Conservation (phyloP, 2,329 filamentous ascomycete species). For the Monilinia aucupariae region DNA sequence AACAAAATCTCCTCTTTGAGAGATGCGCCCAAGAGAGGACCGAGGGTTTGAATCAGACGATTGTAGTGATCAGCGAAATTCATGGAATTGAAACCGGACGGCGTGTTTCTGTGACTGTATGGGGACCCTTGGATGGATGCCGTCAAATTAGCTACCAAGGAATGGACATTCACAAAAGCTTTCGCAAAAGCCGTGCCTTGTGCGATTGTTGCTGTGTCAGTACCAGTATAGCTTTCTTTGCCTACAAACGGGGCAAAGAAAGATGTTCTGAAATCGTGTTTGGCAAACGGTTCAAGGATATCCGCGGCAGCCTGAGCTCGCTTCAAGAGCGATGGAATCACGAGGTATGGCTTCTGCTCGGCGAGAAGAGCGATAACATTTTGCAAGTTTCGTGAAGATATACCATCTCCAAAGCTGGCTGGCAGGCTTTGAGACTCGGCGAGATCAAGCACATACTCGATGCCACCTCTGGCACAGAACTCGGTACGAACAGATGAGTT, state of each 20-base stretch:
- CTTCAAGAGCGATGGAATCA: conserved; percentile 73
- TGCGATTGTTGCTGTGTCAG: conserved; percentile 41
- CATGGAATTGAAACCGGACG: conserved; percentile 64
- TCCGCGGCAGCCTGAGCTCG: conserved; percentile 67
- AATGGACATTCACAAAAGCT: conserved; percentile 70
- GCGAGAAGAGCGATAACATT: conserved; percentile 72
- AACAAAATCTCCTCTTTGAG: conserved; percentile 81
- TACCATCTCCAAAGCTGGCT: conserved; percentile 62
- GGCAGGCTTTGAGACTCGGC: conserved; percentile 76
- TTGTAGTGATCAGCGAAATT: conserved; percentile 83
- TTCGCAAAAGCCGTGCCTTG: conserved; percentile 75
- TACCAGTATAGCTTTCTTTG: conserved; percentile 36
- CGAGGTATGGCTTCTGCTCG: conserved; percentile 73
- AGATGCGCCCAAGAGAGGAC: conserved; percentile 70
- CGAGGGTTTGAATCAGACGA: conserved; percentile 67
- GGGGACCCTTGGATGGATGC: conserved; percentile 62
- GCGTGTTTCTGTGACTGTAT: conserved; percentile 51
- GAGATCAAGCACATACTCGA: conserved; percentile 79
- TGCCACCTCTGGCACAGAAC: conserved; percentile 74
- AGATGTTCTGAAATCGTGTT: conserved; percentile 44
- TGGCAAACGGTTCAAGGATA: conserved; percentile 59
- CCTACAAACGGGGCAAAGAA: conserved; percentile 68
- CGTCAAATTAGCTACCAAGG: conserved; percentile 68
- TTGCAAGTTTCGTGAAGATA: conserved; percentile 64
- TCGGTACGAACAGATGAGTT: conserved; percentile 37